These are phyloP conservation scores for Skeletonema potamos DNA, from an alignment of 108 stramenopile genomes.

Conservation along the genomic window DNA sequence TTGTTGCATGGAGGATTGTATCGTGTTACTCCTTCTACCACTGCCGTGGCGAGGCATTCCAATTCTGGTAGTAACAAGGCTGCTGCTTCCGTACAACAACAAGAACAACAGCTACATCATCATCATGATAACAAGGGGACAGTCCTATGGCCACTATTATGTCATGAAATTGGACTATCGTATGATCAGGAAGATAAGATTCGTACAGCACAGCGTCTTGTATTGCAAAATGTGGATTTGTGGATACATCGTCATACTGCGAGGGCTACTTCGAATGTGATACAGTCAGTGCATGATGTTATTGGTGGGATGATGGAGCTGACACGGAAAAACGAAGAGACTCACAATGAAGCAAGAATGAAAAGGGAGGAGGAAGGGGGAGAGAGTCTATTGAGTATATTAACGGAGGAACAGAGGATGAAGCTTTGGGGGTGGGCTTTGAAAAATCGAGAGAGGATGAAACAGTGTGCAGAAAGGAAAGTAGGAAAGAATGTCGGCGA, in stretches of 20 bases:
- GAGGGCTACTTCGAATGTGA: conserved; percentile 55
- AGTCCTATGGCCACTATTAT: conserved; percentile 88
- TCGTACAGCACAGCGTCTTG: conserved; percentile 61
- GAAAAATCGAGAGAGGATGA: conserved; percentile 45
- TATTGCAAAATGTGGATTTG: conserved; percentile 48
- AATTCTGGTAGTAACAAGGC: too few species aligned
- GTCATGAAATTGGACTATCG: conserved; percentile 87
- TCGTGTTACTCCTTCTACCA: conserved; percentile 48
- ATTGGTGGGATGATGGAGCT: conserved; percentile 53
- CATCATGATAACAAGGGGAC: conserved; percentile 33
- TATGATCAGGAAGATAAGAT: conserved; percentile 93
- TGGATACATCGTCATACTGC: conserved; percentile 86
- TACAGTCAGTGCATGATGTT: conserved; percentile 60
- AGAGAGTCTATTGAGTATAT: conserved; percentile 26
- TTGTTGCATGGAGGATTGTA: conserved; percentile 67
- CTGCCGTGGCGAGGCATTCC: not conserved
- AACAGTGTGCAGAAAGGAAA: conserved; percentile 13
- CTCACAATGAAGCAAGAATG: not conserved
- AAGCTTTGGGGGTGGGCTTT: conserved; percentile 72
- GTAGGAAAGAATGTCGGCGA: not conserved
- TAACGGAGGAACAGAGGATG: conserved; percentile 65
- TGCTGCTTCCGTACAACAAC: not conserved
- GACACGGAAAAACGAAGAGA: conserved; percentile 31
- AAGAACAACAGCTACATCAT: too few species aligned
- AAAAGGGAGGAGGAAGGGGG: conserved; percentile 6